Base-by-base conservation (phyloP, 108 stramenopile species). In the Discostella stelligeroides region DNA sequence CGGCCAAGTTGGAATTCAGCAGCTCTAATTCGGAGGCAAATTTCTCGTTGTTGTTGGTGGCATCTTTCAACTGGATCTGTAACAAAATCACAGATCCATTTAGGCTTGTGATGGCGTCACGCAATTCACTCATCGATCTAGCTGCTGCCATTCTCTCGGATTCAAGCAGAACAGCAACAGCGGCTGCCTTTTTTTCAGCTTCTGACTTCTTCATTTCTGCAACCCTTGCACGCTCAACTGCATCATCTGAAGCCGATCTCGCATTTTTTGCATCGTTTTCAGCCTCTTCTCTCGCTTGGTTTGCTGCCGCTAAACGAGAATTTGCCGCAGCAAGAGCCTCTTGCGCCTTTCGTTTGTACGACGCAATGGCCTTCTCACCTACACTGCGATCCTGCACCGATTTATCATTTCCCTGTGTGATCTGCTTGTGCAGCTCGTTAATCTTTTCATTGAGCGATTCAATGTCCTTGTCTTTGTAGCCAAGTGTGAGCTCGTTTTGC, bases 321-420 rank as follows among this genome's bases (percentile, higher is more conserved):
- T 95, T 95, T 38, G 93, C 86, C 14, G 83, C 62, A 21, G 87
- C 80, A 47, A 95, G 77, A 12, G 90, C 83, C 37, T 85, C 83
- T 63, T 92, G 93, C 12, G 93, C 89, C 64, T 94, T 95, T 49
- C 84, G 85, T 76, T 95, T 95, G 82, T 95, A 95, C 23, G 85
- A 81, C 7, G 84, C 55, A 20, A 95, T 76, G 0, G 88, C 83
- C 50, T 82, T 85, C 34, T 89, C 91, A 17, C 85, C 86, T 18
- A 87, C 81, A n/a, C 61, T 77, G 50, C 81, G 70, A 40, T 80
- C 76, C 23, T 84, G 66, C 38, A 90, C 60, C 18, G 71, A 67
- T 49, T 76, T 82, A 38, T 83, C 66, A 55, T 68, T 80, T 28
- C 66, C 53, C 23, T 68, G 25, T 30, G 29, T 60, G 12, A 72